Conservation (phyloP, 257 asterid species). For the Solanum raphanifolium region DNA sequence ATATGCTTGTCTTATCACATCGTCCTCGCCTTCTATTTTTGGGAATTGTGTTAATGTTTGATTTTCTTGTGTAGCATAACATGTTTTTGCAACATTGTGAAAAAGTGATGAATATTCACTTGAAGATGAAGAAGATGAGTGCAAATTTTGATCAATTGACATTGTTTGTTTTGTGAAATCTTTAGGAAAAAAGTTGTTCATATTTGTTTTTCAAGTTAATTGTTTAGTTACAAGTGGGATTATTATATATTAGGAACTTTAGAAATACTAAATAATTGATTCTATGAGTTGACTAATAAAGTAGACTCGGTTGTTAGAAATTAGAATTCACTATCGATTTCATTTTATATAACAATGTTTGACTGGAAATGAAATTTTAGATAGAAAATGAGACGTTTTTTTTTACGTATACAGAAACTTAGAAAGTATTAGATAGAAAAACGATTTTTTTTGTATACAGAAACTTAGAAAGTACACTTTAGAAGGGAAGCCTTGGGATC, state of each 20-base stretch:
- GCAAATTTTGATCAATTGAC: not conserved
- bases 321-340: not conserved
- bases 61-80: not conserved
- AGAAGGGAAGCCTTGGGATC: not conserved
- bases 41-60: slow-evolving; percentile 25
- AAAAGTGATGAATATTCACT: not conserved
- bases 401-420: too few relatives aligned
- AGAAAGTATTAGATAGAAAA: not conserved
- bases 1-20: slow-evolving; percentile 47
- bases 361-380: fast-evolving
- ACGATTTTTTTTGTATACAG: too few relatives aligned
- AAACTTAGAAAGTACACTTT: not conserved
- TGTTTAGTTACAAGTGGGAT: not conserved
- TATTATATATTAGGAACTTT: not conserved
- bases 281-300: not conserved
- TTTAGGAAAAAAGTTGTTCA: slow-evolving; percentile 27
- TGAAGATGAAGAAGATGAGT: not conserved
- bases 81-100: not conserved
- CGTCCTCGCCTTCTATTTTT: slow-evolving; percentile 37
- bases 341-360: not conserved
- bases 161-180: slow-evolving; percentile 20
- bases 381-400: not conserved
- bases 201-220: slow-evolving; percentile 30
- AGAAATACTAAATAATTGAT: not conserved
- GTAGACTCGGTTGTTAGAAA: slow-evolving; percentile 23